Evolutionary conservation across 495 filamentous ascomycete genomes (phyloP), one percentile per base, ranked within the genome.

Genomic region (Hyaloscypha hepaticicola): DNA sequence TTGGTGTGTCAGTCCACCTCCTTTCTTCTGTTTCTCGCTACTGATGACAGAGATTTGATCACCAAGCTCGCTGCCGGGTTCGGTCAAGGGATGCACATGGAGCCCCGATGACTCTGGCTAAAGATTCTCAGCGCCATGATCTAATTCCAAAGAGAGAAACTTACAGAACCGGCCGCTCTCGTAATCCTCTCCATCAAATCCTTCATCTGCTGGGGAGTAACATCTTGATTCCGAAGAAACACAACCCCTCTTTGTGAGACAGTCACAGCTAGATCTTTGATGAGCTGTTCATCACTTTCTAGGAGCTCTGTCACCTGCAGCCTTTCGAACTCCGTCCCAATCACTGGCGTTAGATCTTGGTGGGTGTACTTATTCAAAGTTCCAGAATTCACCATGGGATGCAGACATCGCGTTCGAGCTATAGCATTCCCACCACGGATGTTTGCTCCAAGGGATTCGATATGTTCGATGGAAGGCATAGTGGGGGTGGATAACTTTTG

Each of bases 241-340:
- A 93, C 90, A 0, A 94, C 90, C 3, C 89, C 89, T 0, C 90
- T 85, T 64, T 88, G 84, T 12, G 89, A 93, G 65, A 94, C 89
- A 92, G 55, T 58, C 21, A 65, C 45, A 34, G 62, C 62, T 6
- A 65, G 55, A 59, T 65, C 62, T 34, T 33, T 41, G 21, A 63
- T 25, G 22, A 91, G 70, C 22, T 89, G 72, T 34, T 86, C 85
- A 66, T 90, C 87, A 0, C 83, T 81, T 8, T 76, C 75, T 14
- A 90, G 76, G 75, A 81, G 81, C 16, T 90, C 86, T 21, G 78
- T 79, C 27, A 92, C 72, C 52, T 83, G 83, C 3, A 82, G 80
- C 14, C 81, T 77, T 19, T 78, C 74, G 59, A 82, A 91, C 70
- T 91, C 89, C 0, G 78, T 78, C 27, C 89, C 88, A 67, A 90